A percentile compares a stretch with the other conserved stretches of the same genome.
Evolutionary conservation across 202 grass and related monocot species (phyloP).

Genomic region (Hordeum pubiflorum): DNA sequence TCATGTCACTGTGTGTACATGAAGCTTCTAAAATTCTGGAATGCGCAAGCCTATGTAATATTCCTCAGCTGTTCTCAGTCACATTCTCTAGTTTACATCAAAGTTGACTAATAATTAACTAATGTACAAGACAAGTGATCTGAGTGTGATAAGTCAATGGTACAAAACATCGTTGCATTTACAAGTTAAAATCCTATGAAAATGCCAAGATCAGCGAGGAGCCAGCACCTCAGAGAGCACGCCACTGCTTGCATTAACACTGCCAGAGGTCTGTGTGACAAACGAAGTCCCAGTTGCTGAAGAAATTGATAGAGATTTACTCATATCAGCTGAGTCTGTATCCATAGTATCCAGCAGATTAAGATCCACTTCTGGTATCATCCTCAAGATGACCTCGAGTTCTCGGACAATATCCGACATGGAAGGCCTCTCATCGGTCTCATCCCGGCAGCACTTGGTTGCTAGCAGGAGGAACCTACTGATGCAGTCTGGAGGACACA

Average conservation of each 20-base stretch:
- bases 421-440: slow-evolving; percentile 67
- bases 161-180: background rate
- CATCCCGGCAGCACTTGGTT: slow-evolving; percentile 59
- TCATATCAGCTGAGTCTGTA: slow-evolving; percentile 10
- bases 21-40: background rate
- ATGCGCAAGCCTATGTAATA: background rate
- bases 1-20: background rate
- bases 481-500: slow-evolving; percentile 62
- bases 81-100: background rate
- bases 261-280: slow-evolving; percentile 22
- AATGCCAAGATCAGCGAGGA: slow-evolving; percentile 24
- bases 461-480: slow-evolving; percentile 61
- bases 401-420: slow-evolving; percentile 73
- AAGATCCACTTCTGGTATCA: slow-evolving; percentile 60
- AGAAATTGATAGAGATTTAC: slow-evolving; percentile 22
- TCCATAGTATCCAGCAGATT: slow-evolving; percentile 26
- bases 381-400: slow-evolving; percentile 57
- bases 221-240: slow-evolving; percentile 19
- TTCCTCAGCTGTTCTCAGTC: background rate
- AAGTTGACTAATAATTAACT: background rate
- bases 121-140: background rate
- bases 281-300: slow-evolving; percentile 23
- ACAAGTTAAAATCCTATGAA: background rate
- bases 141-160: background rate
- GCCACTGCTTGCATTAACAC: slow-evolving; percentile 14